Conservation (phyloP, 78 protist genomes). For the Monosiga brevicollis region DNA sequence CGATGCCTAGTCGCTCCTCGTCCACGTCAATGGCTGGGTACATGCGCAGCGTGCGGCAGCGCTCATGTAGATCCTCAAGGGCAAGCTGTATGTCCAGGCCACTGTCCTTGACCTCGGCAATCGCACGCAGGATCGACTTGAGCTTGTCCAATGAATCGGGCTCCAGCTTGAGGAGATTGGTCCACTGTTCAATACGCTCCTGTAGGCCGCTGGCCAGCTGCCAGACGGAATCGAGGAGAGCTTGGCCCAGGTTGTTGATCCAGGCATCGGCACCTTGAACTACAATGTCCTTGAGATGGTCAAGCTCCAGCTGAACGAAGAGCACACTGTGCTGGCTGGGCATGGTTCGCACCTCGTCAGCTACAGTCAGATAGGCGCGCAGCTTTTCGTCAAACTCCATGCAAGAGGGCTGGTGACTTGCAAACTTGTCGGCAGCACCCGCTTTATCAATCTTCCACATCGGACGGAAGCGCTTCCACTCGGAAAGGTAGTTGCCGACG, state of each 20-base stretch:
- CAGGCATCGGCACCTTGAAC: conserved; percentile 18
- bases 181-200: neutral
- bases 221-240: too few species aligned
- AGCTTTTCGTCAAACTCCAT: conserved; percentile 33
- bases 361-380: conserved; percentile 12
- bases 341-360: neutral
- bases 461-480: neutral
- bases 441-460: conserved; percentile 35
- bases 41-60: conserved; percentile 39
- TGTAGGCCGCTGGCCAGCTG: neutral
- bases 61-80: conserved; percentile 33
- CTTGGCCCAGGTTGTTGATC: conserved; percentile 29
- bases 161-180: conserved; percentile 9
- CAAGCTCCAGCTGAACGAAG: conserved; percentile 31
- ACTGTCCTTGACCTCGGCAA: conserved; percentile 24
- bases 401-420: conserved; percentile 10
- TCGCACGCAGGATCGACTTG: conserved; percentile 42
- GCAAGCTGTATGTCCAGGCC: conserved; percentile 42
- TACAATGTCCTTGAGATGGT: conserved; percentile 26
- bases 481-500: conserved; percentile 13
- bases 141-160: conserved; percentile 60
- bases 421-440: conserved; percentile 21
- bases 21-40: conserved; percentile 13
- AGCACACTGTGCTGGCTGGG: conserved; percentile 18
- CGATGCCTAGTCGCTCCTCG: neutral